Evolutionary conservation across 2,329 filamentous ascomycete genomes (phyloP).

Genomic region (Colletotrichum neosansevieriae): DNA sequence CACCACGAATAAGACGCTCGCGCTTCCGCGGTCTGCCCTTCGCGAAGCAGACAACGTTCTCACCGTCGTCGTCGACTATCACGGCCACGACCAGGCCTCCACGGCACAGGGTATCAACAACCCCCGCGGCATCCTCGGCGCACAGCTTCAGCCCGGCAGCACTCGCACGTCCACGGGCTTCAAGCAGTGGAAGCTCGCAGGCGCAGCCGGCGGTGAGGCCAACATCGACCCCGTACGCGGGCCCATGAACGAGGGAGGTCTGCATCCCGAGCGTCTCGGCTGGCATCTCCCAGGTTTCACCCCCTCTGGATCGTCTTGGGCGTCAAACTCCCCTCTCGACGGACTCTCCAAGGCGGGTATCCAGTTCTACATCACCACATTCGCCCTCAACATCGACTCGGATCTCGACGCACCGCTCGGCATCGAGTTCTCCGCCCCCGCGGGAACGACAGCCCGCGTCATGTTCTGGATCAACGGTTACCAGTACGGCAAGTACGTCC

Average conservation of each 20-base stretch:
- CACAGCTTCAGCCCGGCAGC: slow-evolving; percentile 51
- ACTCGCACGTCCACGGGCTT: slow-evolving; percentile 57
- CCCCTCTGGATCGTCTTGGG: slow-evolving; percentile 55
- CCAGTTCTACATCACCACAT: slow-evolving; percentile 67
- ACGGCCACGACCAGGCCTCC: slow-evolving; percentile 72
- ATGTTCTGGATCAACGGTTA: slow-evolving; percentile 82
- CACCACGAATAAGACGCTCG: slow-evolving; percentile 63
- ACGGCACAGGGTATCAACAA: slow-evolving; percentile 74
- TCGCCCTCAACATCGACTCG: slow-evolving; percentile 66
- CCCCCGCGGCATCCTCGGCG: slow-evolving; percentile 72
- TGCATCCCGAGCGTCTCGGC: slow-evolving; percentile 73
- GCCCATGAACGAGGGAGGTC: slow-evolving; percentile 74
- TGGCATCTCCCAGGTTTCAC: slow-evolving; percentile 67
- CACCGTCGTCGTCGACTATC: slow-evolving; percentile 79
- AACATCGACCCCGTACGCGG: slow-evolving; percentile 71
- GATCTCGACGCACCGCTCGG: slow-evolving; percentile 72
- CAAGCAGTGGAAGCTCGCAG: slow-evolving; percentile 73
- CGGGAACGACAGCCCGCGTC: slow-evolving; percentile 62
- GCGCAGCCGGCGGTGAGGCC: slow-evolving; percentile 74
- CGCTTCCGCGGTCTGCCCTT: slow-evolving; percentile 61
- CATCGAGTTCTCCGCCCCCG: slow-evolving; percentile 62
- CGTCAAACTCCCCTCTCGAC: slow-evolving; percentile 39
- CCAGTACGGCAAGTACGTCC: slow-evolving; percentile 71
- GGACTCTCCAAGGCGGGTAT: slow-evolving; percentile 58
- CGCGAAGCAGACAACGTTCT: slow-evolving; percentile 66